These are phyloP conservation scores for Aspergillus brunneoviolaceus DNA, from an alignment of 2,329 filamentous ascomycete species.

Conservation along the genomic window DNA sequence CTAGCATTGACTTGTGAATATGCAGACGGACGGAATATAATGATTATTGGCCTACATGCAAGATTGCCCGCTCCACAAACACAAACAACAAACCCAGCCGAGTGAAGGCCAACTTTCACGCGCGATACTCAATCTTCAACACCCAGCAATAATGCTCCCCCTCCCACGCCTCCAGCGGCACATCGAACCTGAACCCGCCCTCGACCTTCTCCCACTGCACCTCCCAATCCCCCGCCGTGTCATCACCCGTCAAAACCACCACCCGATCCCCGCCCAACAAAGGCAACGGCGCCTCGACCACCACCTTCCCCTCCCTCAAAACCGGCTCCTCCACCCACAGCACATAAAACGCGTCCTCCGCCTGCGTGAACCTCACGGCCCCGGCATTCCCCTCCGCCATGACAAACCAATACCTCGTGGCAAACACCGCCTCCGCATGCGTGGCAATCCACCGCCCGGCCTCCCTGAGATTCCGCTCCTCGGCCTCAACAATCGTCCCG, in stretches of 20 bases:
- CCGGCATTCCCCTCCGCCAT: conserved; percentile 42
- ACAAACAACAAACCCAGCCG: too few species aligned
- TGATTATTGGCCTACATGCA: too few species aligned
- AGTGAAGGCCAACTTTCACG: neutral
- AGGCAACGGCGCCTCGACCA: conserved; percentile 47
- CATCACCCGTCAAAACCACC: conserved; percentile 41
- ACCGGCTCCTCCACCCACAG: conserved; percentile 46
- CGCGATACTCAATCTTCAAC: conserved; percentile 1
- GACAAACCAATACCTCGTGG: conserved; percentile 57
- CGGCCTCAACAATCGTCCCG: conserved; percentile 53
- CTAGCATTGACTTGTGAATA: neutral
- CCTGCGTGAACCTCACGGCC: conserved; percentile 54
- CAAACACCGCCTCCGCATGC: conserved; percentile 57
- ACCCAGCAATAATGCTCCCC: neutral
- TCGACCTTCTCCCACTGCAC: neutral
- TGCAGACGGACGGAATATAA: neutral
- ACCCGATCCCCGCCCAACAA: conserved; percentile 50
- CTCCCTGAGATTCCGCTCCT: conserved; percentile 49
- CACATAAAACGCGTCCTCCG: conserved; percentile 55
- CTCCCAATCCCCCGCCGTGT: neutral
- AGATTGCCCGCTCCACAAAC: too few species aligned
- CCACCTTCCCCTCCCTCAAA: conserved; percentile 31
- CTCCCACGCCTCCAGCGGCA: neutral
- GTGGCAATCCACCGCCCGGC: conserved; percentile 56
- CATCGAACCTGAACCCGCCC: neutral